These are phyloP conservation scores for Globisporangium heterothallicum DNA, from an alignment of 352 stramenopile species.

Conservation along the genomic window DNA sequence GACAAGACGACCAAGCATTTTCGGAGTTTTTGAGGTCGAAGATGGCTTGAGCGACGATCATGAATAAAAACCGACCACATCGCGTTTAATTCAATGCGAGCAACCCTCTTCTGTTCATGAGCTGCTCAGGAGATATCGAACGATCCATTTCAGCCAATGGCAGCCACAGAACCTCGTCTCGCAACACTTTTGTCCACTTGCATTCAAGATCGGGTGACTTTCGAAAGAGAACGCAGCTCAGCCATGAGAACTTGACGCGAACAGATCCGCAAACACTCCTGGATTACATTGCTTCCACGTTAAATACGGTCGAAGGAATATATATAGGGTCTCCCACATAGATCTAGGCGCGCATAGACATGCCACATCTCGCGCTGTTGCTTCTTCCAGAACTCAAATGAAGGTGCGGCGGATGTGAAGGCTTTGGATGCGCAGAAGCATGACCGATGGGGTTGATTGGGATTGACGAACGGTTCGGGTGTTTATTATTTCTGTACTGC, in stretches of 20 bases:
- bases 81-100: too few relatives aligned
- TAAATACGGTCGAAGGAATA: not conserved
- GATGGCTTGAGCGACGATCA: too few relatives aligned
- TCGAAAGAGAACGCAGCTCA: not conserved
- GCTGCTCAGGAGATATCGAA: too few relatives aligned
- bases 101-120: too few relatives aligned
- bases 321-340: not conserved
- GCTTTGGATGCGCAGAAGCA: too few relatives aligned
- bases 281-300: not conserved
- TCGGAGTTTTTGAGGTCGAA: not conserved
- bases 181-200: not conserved
- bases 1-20: not conserved
- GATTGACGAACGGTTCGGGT: too few relatives aligned
- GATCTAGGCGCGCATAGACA: not conserved
- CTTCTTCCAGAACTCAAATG: conserved; percentile 1
- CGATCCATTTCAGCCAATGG: not conserved
- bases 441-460: too few relatives aligned
- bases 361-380: not conserved
- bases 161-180: not conserved
- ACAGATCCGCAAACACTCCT: too few relatives aligned
- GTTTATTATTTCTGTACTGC: not conserved
- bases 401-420: not conserved
- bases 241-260: not conserved
- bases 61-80: not conserved
- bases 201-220: not conserved